Evolutionary conservation across 352 stramenopile genomes (phyloP), one percentile per base, ranked within the genome.

Genomic region (Phytophthora quininea): DNA sequence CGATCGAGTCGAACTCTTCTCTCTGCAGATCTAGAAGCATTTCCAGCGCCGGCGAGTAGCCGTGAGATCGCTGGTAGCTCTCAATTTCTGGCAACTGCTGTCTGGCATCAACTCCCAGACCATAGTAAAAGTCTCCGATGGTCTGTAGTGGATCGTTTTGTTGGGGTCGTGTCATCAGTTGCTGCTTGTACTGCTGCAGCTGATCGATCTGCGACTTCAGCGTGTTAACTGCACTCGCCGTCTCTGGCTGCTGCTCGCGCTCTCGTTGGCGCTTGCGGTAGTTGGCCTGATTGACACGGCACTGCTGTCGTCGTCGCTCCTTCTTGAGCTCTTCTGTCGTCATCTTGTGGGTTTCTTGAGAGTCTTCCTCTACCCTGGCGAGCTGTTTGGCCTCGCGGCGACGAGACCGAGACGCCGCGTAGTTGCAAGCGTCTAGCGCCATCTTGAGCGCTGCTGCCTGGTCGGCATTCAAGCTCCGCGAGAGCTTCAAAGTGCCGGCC

Each of bases 121-220:
- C 35, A 40, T 40, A 40, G 35, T 40, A 40, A 11, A 40, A 40
- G 10, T 40, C 35, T 6, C 35, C 35, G 10, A 40, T 40, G 6
- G 35, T 40, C 35, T 65, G 35, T 12, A 76, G 60, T 8, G 67
- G 60, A 29, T 74, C 67, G 2, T 49, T 24, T 19, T 15, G 27
- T 19, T 10, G 5, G 50, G 30, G 0, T 8, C 12, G n/a, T 27
- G 52, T 33, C 19, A 24, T 24, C 19, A 24, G 19, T 24, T 24
- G 19, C 19, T 24, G 19, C 7, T 30, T 43, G 27, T 54, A 53
- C 2, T 24, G 54, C 50, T 71, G 37, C 6, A 88, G 66, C 27
- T 76, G 49, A 11, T 72, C 33, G 53, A 88, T 84, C n/a, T 83
- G 65, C 12, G 64, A 11, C 27, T 85, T 57, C 10, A 88, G 68